Evolutionary conservation across 2,329 filamentous ascomycete genomes (phyloP).

Genomic region (Ophiostoma sp.): DNA sequence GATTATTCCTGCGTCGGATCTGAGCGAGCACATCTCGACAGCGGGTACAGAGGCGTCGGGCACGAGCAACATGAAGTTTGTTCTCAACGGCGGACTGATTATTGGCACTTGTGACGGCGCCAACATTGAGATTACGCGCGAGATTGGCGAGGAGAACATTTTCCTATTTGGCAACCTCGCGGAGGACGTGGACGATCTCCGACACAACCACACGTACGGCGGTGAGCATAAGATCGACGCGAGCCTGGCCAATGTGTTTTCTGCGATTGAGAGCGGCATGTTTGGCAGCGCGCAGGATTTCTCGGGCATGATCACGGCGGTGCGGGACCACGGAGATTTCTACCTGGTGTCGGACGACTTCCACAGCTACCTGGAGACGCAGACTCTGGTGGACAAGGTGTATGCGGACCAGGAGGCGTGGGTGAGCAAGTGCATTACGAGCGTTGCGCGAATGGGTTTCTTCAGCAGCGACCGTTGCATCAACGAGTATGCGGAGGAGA

Average conservation of each 20-base stretch:
- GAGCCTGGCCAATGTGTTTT: slow-evolving; percentile 74
- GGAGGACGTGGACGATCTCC: slow-evolving; percentile 94
- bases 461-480: slow-evolving; percentile 94
- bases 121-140: slow-evolving; percentile 96
- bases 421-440: slow-evolving; percentile 82
- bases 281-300: slow-evolving; percentile 81
- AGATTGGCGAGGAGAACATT: slow-evolving; percentile 94
- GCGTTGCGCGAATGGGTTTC: slow-evolving; percentile 93
- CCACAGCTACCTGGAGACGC: slow-evolving; percentile 87
- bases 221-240: slow-evolving; percentile 69
- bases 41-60: slow-evolving; percentile 86
- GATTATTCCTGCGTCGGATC: slow-evolving; percentile 87
- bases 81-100: slow-evolving; percentile 91
- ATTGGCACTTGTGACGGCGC: slow-evolving; percentile 98
- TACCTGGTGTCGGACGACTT: slow-evolving; percentile 98
- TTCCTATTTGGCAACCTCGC: slow-evolving; percentile 96
- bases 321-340: slow-evolving; percentile 91
- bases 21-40: slow-evolving; percentile 98
- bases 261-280: slow-evolving; percentile 68
- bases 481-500: slow-evolving; percentile 91
- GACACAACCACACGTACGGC: slow-evolving; percentile 82
- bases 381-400: slow-evolving; percentile 82
- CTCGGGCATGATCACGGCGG: slow-evolving; percentile 73
- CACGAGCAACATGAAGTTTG: slow-evolving; percentile 99
- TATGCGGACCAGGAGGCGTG: slow-evolving; percentile 91